Evolutionary conservation across 441 rosid genomes (phyloP), one percentile per base, ranked within the genome.

Genomic region (Biscutella auriculata): DNA sequence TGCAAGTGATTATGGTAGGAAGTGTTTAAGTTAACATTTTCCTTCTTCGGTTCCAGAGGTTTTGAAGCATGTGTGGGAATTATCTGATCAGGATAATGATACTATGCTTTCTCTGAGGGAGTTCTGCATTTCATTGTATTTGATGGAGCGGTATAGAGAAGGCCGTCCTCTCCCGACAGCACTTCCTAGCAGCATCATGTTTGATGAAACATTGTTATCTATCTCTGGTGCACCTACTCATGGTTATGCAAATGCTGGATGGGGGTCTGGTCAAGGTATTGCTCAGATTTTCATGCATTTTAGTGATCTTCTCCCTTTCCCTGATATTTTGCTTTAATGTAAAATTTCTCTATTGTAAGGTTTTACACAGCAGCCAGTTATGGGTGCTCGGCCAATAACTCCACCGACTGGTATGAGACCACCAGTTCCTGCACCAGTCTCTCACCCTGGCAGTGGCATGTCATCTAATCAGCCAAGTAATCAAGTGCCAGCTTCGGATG

Each of bases 81-180:
- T 91, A 64, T 87, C 97, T 34, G 97, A 91, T 81, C 96, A 91
- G 79, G 97, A 91, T 53, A 77, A 66, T 71, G 97, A 91, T 69
- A 85, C 90, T 73, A 91, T 91, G 96, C 96, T 91, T 73, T 87
- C 97, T 63, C 76, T 87, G 81, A 85, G 92, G 72, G 97, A 91
- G 66, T 91, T 91, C 65, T 91, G 96, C 81, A 81, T 82, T 78
- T 85, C 97, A 53, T 84, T 91, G 51, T 91, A 91, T 74, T 71
- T 91, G 77, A 91, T 91, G 97, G 97, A 91, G 79, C 88, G 90
- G 44, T 82, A 53, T 67, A 87, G 92, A 75, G 97, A 85, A 72
- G 97, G 96, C 19, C 83, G 82, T 60, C 79, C 92, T 62, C 96
- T 88, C 69, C 97, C 97, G 28, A 53, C 83, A 9, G 33, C 74